Evolutionary conservation across 75 land plant species (phyloP).

Genomic region (Gnetum montanum): DNA sequence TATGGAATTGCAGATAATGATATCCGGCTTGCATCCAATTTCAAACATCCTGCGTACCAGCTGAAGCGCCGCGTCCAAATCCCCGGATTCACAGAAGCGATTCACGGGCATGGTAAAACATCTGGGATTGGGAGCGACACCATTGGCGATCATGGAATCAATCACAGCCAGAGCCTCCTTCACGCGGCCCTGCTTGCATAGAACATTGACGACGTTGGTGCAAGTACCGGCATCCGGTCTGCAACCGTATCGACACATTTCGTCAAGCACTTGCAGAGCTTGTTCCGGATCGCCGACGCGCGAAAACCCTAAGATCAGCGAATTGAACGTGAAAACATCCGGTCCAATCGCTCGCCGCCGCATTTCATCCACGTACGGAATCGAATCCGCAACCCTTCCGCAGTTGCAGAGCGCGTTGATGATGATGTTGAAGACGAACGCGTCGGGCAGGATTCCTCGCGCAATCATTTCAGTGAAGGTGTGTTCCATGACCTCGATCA

Average conservation of each 20-base stretch:
- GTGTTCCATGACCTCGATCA: slow-evolving; percentile 22
- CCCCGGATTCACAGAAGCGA: slow-evolving; percentile 24
- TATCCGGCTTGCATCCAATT: slow-evolving; percentile 44
- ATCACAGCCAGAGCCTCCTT: slow-evolving; percentile 34
- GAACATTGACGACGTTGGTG: slow-evolving; percentile 38
- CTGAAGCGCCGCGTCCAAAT: slow-evolving; percentile 20
- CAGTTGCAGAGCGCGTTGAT: slow-evolving; percentile 29
- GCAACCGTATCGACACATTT: slow-evolving; percentile 38
- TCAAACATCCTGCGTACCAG: slow-evolving; percentile 31
- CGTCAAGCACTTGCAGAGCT: slow-evolving; percentile 26
- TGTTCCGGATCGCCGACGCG: slow-evolving; percentile 20
- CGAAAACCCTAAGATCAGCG: slow-evolving; percentile 40
- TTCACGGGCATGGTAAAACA: slow-evolving; percentile 41
- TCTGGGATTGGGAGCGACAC: slow-evolving; percentile 26
- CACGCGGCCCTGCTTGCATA: slow-evolving; percentile 26
- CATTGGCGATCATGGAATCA: slow-evolving; percentile 23
- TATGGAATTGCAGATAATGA: slow-evolving; percentile 32
- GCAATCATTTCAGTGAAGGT: slow-evolving; percentile 21
- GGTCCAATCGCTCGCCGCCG: slow-evolving; percentile 17
- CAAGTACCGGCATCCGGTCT: slow-evolving; percentile 39
- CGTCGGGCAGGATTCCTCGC: slow-evolving; percentile 16
- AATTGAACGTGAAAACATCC: slow-evolving; percentile 31
- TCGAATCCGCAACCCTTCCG: slow-evolving; percentile 34
- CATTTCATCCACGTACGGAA: slow-evolving; percentile 18
- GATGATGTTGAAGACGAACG: slow-evolving; percentile 38